Base-by-base conservation (phyloP, 768 basidiomycete genomes). In the Dacryopinax spathularia region DNA sequence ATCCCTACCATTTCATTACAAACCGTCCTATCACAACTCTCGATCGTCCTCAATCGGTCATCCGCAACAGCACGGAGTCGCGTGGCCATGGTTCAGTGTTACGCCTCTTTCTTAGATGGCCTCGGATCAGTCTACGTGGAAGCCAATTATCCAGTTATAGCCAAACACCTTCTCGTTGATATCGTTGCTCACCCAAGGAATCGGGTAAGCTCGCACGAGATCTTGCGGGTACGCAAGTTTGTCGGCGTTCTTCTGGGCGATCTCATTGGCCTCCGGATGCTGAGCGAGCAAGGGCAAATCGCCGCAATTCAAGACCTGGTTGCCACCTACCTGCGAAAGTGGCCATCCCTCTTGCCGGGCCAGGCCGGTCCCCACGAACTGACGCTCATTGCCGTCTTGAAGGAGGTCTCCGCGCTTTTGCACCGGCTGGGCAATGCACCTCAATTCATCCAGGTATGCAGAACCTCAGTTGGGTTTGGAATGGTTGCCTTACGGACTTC, bases 261-360 rank as follows among this genome's bases (percentile, higher is more conserved):
- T 68, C 80, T 97, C 29, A 84, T 99, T 43, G 91, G 90, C 1
- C 84, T 88, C 1, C 77, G 94, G 65, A 86, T 96, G 81, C 75
- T 98, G 66, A 88, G 88, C 65, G 95, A 99, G 70, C 90, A 92
- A 70, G 94, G 88, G 0, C 95, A 98, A 73, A 94, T 98, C 48
- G 77, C 79, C 29, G 94, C 94, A 1, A 89, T 96, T 34, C 85
- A 89, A 68, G 94, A 96, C 67, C 76, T 96, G 39, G 85, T 89
- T 0, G 85, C 79, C 34, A 78, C 81, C 2, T 96, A 91, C 72
- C 76, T 96, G 65, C 91, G 89, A 73, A 82, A 90, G 61, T 97
- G 92, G 91, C 92, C 93, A 1, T 87, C 91, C 0, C 82, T 95
- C 74, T 85, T 97, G 81, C 91, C 91, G 10, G 91, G 90, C 6